Conservation (phyloP, 176 grass and related monocot genomes). For the Cenchrus americanus region DNA sequence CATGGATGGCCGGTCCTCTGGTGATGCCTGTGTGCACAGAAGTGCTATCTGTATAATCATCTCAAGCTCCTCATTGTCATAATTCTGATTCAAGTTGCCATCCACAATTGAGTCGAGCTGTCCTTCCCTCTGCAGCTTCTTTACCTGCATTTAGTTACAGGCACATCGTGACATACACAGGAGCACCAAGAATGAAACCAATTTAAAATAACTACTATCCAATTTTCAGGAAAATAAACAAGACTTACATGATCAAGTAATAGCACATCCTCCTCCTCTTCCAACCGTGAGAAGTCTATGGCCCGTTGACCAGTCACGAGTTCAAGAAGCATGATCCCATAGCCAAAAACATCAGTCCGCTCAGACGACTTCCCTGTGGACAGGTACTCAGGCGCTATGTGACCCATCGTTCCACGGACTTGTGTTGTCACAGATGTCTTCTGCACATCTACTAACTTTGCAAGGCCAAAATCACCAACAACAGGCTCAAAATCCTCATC, state of each 20-base stretch:
- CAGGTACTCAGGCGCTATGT: conserved; percentile 92
- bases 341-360: conserved; percentile 89
- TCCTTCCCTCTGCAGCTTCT: conserved; percentile 82
- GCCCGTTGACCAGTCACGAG: conserved; percentile 86
- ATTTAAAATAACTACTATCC: not conserved
- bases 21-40: conserved; percentile 74
- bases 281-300: conserved; percentile 79
- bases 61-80: conserved; percentile 58
- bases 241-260: conserved; percentile 81
- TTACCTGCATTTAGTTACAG: conserved; percentile 56
- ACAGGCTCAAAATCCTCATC: conserved; percentile 80
- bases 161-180: not conserved
- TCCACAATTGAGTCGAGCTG: conserved; percentile 72
- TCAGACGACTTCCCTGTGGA: conserved; percentile 86
- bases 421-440: conserved; percentile 89
- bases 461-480: conserved; percentile 89
- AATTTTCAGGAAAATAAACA: not conserved
- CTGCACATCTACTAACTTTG: conserved; percentile 84
- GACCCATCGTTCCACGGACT: conserved; percentile 91
- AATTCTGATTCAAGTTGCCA: conserved; percentile 54
- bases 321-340: conserved; percentile 92
- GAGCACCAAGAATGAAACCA: not conserved
- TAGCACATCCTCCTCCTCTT: conserved; percentile 85
- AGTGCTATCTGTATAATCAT: conserved; percentile 80
- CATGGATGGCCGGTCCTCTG: conserved; percentile 84